phyloP scores from a whole-genome alignment of 176 grass and related monocot genomes.

The Cocos nucifera region DNA sequence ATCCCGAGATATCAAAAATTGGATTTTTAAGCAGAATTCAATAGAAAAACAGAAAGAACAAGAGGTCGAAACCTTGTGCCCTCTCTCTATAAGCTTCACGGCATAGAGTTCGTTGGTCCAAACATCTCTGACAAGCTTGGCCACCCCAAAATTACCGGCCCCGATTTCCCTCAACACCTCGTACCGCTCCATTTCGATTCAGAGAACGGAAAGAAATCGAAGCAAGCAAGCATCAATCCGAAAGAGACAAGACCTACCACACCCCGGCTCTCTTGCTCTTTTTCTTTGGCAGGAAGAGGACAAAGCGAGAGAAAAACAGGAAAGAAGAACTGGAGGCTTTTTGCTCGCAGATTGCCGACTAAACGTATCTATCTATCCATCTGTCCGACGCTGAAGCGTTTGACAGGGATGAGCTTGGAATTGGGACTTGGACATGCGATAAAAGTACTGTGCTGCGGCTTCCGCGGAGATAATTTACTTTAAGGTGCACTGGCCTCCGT shows the following conservation, averaged over 20 bases:
- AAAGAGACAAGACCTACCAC: background rate
- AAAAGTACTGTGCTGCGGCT: background rate
- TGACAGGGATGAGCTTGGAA: background rate
- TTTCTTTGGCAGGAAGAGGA: background rate
- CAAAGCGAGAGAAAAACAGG: background rate
- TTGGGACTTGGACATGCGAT: background rate
- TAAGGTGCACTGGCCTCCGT: too few species aligned
- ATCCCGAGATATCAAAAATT: too few species aligned
- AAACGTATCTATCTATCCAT: background rate
- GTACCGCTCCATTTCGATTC: constrained; percentile 59
- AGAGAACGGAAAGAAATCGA: background rate
- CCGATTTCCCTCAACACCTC: constrained; percentile 94
- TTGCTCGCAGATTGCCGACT: background rate
- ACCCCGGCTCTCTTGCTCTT: background rate
- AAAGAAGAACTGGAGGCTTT: background rate
- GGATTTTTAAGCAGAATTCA: background rate
- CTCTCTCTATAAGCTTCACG: constrained; percentile 91
- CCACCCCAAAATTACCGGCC: constrained; percentile 89
- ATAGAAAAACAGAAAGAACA: background rate
- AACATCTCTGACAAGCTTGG: constrained; percentile 79
- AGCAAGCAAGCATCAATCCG: too few species aligned
- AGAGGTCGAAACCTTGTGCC: constrained; percentile 45
- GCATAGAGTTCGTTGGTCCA: constrained; percentile 79
- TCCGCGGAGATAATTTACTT: too few species aligned
- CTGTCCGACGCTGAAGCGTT: background rate